Base-by-base conservation (phyloP, 139 green algal genomes). In the Auxenochlorella pyrenoidosa region DNA sequence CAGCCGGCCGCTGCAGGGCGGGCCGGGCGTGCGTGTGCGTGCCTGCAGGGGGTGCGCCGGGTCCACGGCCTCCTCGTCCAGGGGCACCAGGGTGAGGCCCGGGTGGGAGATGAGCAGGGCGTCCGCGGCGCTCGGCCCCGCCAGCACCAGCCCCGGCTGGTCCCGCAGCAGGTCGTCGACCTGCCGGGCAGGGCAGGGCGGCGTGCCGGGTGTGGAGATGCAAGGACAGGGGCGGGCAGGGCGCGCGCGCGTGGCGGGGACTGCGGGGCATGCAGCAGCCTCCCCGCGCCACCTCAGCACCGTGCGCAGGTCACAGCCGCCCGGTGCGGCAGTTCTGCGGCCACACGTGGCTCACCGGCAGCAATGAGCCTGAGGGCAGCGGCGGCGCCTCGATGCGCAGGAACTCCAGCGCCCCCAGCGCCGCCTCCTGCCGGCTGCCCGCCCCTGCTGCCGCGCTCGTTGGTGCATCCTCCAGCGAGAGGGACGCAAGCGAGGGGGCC, bases 31-130 rank as follows among this genome's bases (percentile, higher is more conserved):
- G 59, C 19, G 59, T 68, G 36, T 71, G 21, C 66, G 2, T 18
- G 34, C 66, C 66, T 73, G 66, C 32, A 73, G 70, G 12, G 70
- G 70, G 70, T 44, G 34, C 0, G 12, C 12, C 2, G 63, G 38
- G 43, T 85, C 80, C 63, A 63, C 59, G 0, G 32, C 36, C 16
- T 36, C 59, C 36, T 85, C 60, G 30, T 85, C 80, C 38, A 85
- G 63, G 28, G 80, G 80, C 4, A 77, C 66, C 40, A 85, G 63
- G 40, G 80, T 77, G 34, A 85, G 80, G 16, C 80, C 80, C 1
- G 60, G 59, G 63, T 85, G 80, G 0, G 28, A 18, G 40, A 85
- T n/a, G 38, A 47, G 8, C 80, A 76, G 8, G 5, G 80, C 80
- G 40, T 85, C 40, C 0, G 22, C 63, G 6, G 80, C 63, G 28